Conservation (phyloP, 1,284 basidiomycete genomes). For the Sporisorium iseilematis-ciliati region DNA sequence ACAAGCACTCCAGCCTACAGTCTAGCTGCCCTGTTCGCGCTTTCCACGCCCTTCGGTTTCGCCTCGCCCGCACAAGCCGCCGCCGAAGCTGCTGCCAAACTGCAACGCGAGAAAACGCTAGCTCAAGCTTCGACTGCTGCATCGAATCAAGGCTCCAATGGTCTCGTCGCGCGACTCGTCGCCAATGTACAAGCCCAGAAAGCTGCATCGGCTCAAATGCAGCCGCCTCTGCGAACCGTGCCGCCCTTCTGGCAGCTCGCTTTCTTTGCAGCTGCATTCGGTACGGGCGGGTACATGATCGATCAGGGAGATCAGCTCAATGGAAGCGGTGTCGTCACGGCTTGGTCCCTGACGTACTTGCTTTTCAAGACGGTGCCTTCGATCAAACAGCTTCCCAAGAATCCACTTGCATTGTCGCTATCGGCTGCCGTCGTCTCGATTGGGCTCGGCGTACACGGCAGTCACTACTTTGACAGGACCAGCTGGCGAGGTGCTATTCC, state of each 20-base stretch:
- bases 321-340: conserved; percentile 59
- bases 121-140: conserved; percentile 19
- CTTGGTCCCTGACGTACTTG: conserved; percentile 65
- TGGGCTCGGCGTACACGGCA: conserved; percentile 58
- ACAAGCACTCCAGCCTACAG: conserved; percentile 48
- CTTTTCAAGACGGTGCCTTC: conserved; percentile 55
- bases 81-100: conserved; percentile 33
- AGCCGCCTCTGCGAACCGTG: conserved; percentile 29
- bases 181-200: conserved; percentile 30
- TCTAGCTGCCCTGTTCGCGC: conserved; percentile 47
- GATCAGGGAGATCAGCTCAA: conserved; percentile 60
- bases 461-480: conserved; percentile 62
- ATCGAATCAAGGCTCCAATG: conserved; percentile 10
- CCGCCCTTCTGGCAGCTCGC: conserved; percentile 65
- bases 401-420: conserved; percentile 43
- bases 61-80: conserved; percentile 48
- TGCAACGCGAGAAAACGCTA: conserved; percentile 31
- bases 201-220: conserved; percentile 13
- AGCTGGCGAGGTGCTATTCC: conserved; percentile 63
- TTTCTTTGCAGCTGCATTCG: conserved; percentile 59
- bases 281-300: conserved; percentile 65
- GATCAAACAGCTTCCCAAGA: conserved; percentile 29
- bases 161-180: conserved; percentile 35
- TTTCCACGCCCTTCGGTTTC: conserved; percentile 59
- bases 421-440: conserved; percentile 34